A percentile compares a stretch with the other conserved stretches of the same genome.
Conservation (phyloP, 2,329 filamentous ascomycete genomes). For the Trichoderma sp. region DNA sequence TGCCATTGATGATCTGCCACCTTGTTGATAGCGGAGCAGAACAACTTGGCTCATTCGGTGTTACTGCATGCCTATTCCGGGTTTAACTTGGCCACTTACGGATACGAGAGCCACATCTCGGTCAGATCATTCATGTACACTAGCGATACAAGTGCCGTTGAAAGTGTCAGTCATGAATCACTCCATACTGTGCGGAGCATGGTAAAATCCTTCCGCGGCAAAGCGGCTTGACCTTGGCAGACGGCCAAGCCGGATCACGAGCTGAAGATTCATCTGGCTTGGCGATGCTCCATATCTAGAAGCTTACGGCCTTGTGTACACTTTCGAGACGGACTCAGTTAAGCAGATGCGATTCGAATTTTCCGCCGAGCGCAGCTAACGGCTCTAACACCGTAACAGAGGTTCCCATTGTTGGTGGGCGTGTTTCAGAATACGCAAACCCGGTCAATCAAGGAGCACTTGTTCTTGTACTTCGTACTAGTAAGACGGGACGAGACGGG, state of each 20-base stretch:
- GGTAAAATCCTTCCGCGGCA: not conserved
- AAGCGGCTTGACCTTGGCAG: not conserved
- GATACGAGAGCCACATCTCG: not conserved
- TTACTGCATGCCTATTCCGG: not conserved
- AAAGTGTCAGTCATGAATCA: not conserved
- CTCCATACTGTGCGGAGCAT: not conserved
- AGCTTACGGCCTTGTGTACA: not conserved
- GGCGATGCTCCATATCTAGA: not conserved
- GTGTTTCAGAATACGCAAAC: not conserved
- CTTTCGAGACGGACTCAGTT: not conserved
- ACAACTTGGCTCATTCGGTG: not conserved
- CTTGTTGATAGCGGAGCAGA: not conserved
- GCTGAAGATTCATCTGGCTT: not conserved
- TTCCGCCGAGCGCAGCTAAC: not conserved
- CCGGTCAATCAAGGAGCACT: not conserved
- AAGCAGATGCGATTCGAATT: not conserved
- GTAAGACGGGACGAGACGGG: not conserved
- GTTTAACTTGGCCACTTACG: not conserved
- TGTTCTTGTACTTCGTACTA: not conserved
- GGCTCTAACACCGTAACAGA: not conserved
- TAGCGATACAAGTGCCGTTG: not conserved
- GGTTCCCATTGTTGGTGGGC: not conserved
- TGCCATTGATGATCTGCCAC: not conserved
- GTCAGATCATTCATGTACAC: not conserved
- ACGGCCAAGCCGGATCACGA: not conserved